Base-by-base conservation (phyloP, 139 green algal species). In the Trebouxia sp. region DNA sequence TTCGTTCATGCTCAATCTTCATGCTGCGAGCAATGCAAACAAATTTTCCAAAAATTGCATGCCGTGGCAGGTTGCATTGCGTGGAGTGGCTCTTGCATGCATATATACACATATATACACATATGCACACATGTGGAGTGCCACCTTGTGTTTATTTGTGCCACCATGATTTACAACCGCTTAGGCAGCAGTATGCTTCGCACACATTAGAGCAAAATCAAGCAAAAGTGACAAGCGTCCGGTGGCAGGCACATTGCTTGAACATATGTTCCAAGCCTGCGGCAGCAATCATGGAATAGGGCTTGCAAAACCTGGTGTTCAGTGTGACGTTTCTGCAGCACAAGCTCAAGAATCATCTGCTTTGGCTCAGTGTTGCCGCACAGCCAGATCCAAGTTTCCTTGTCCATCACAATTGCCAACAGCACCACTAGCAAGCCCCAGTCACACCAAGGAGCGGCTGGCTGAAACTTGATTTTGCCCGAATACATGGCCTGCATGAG, bases 361-460 rank as follows among this genome's bases (percentile, higher is more conserved):
- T 47, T 20, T 76, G 66, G 66, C 66, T 47, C 20, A 47, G 66
- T 38, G 66, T 47, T 50, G 39, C 66, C 35, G 35, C 9, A 38
- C 37, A 76, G 39, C 66, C 15, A 22, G 26, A 30, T 51, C 66
- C 66, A 76, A 35, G 48, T 53, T 5, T 47, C 24, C 56, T 76
- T 76, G 66, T 76, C 66, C 38, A 76, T 76, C 35, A 51, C 66
- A 30, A 76, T 50, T 47, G 66, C 66, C 66, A 76, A 50, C 39
- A 76, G 10, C 32, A 75, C 65, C 65, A 75, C 66, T 35, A 76
- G 20, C 66, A 76, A 76, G 39, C 66, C 66, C 37, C 66, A 76
- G 50, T 76, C 66, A 51, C 30, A 76, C 66, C 50, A 28, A 37
- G 37, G 66, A 47, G 22, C 66, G 22, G 66, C 66, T 35, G 37